Conservation (phyloP, 2,329 filamentous ascomycete species). For the Cladosporium sp. region DNA sequence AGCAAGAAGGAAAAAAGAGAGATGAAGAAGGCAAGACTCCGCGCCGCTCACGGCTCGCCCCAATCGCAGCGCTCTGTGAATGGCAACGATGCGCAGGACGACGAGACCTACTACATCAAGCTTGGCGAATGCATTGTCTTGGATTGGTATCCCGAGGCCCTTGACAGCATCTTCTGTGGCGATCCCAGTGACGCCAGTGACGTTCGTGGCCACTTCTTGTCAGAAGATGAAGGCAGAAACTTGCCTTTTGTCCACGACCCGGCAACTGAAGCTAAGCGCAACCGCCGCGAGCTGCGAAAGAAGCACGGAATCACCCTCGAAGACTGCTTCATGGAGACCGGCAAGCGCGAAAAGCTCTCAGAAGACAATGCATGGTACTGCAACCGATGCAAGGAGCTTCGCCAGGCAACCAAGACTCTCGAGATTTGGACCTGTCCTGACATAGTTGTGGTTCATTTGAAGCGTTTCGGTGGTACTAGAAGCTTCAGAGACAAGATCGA, state of each 20-base stretch:
- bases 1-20: conserved; percentile 17
- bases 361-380: conserved; percentile 98
- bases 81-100: conserved; percentile 14
- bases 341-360: conserved; percentile 86
- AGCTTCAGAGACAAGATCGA: conserved; percentile 87
- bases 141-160: conserved; percentile 72
- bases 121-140: conserved; percentile 81
- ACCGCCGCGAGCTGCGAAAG: conserved; percentile 59
- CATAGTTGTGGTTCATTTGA: conserved; percentile 89
- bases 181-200: conserved; percentile 40
- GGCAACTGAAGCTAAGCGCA: conserved; percentile 60
- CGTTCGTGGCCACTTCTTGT: conserved; percentile 51
- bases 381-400: conserved; percentile 88
- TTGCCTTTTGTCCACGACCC: conserved; percentile 51
- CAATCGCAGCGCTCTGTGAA: conserved; percentile 8
- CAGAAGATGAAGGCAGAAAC: conserved; percentile 52
- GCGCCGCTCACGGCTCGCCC: conserved; percentile 1
- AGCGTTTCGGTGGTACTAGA: conserved; percentile 84
- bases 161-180: conserved; percentile 63
- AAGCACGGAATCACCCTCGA: conserved; percentile 77
- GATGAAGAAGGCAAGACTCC: conserved; percentile 1
- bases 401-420: conserved; percentile 90
- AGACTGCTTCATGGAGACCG: conserved; percentile 90
- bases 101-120: conserved; percentile 50
- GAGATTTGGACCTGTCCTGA: conserved; percentile 96